A percentile compares a stretch with the other conserved stretches of the same genome.
These are phyloP conservation scores for Tuber borchii DNA, from an alignment of 495 filamentous ascomycete genomes.

Conservation along the genomic window DNA sequence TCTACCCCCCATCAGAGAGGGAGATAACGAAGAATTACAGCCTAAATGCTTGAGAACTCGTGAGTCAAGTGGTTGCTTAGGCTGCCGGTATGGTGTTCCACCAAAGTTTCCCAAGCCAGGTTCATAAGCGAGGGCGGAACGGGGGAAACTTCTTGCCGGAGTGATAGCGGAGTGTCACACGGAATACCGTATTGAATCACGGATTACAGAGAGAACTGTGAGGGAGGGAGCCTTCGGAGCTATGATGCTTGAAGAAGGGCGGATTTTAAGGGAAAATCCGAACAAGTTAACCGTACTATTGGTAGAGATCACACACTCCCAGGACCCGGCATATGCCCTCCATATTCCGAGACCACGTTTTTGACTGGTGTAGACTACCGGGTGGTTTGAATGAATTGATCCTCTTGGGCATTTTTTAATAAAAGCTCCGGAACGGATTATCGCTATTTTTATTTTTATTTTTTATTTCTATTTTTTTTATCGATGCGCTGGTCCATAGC, in stretches of 20 bases:
- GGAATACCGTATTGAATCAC: background rate
- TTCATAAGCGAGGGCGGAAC: background rate
- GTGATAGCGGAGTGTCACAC: background rate
- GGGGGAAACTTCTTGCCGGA: background rate
- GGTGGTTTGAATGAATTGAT: background rate
- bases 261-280: background rate
- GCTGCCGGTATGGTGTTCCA: background rate
- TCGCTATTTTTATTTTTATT: background rate
- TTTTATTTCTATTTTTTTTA: background rate
- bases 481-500: background rate
- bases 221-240: slow-evolving; percentile 1
- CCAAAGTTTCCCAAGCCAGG: background rate
- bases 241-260: background rate
- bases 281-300: background rate
- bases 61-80: background rate
- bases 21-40: background rate
- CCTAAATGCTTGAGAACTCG: background rate
- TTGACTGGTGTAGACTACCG: background rate
- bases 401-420: background rate
- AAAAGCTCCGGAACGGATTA: background rate
- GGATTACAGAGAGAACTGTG: background rate
- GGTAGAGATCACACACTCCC: background rate
- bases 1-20: background rate
- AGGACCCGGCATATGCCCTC: background rate
- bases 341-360: background rate